Evolutionary conservation across 441 rosid genomes (phyloP).

Genomic region (Croton laevigatus): DNA sequence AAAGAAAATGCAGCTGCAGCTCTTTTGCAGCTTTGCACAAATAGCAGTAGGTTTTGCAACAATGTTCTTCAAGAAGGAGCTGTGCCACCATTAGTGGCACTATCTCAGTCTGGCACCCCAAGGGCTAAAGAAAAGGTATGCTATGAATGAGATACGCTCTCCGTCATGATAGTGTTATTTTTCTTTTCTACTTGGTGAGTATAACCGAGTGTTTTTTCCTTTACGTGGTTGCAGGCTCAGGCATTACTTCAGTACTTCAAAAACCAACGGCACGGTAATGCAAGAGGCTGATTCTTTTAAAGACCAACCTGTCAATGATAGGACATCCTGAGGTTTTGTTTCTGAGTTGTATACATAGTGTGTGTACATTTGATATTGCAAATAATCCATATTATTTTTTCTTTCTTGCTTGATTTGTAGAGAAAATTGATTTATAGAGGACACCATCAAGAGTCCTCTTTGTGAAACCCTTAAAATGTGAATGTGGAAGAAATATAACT

Average conservation of each 20-base stretch:
- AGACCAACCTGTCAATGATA: slow-evolving; percentile 11
- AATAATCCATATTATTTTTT: slow-evolving; percentile 35
- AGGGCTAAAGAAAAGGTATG: slow-evolving; percentile 86
- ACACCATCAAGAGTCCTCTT: slow-evolving; percentile 20
- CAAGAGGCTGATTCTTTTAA: slow-evolving; percentile 49
- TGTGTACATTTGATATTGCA: slow-evolving; percentile 41
- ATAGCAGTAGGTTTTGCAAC: slow-evolving; percentile 52
- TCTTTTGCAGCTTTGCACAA: slow-evolving; percentile 70
- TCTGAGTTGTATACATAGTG: slow-evolving; percentile 26
- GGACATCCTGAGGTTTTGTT: slow-evolving; percentile 24
- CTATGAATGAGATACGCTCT: background rate
- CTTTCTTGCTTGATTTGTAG: slow-evolving; percentile 32
- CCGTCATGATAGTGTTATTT: background rate
- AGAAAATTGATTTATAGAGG: slow-evolving; percentile 25
- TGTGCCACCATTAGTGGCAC: slow-evolving; percentile 84
- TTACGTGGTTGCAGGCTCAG: slow-evolving; percentile 61
- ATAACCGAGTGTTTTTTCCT: background rate
- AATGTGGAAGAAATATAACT: slow-evolving; percentile 24
- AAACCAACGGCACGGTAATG: slow-evolving; percentile 69
- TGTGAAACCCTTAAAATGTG: slow-evolving; percentile 19
- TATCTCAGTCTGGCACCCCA: slow-evolving; percentile 77
- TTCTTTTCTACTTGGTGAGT: background rate
- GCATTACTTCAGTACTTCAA: slow-evolving; percentile 73
- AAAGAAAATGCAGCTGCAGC: slow-evolving; percentile 97
- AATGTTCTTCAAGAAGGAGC: slow-evolving; percentile 87